Percentiles rank a stretch among this genome's conserved stretches.
These are phyloP conservation scores for Lophiotrema nucula DNA, from an alignment of 495 filamentous ascomycete genomes.

Conservation along the genomic window DNA sequence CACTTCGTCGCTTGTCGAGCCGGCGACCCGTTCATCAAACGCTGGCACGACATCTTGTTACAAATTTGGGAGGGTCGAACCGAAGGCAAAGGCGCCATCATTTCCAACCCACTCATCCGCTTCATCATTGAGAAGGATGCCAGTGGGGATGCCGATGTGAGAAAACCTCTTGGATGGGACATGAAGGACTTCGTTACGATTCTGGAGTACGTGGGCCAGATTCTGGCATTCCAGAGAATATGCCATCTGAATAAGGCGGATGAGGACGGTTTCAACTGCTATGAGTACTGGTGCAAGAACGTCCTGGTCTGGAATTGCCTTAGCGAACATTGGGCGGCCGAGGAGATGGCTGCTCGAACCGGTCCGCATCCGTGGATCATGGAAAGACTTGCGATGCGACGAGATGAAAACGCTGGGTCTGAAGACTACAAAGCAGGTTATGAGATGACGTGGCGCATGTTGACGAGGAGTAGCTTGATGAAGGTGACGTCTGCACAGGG, in stretches of 20 bases:
- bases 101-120: conserved; percentile 38
- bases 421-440: conserved; percentile 20
- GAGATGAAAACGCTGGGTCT: conserved; percentile 11
- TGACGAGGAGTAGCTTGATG: conserved; percentile 15
- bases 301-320: conserved; percentile 17
- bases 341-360: conserved; percentile 14
- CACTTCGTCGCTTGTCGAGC: conserved; percentile 44
- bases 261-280: conserved; percentile 20
- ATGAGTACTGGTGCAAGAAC: conserved; percentile 18
- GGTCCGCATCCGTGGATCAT: conserved; percentile 10
- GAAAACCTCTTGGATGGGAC: conserved; percentile 20
- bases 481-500: conserved; percentile 21
- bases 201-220: conserved; percentile 23
- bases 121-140: conserved; percentile 32
- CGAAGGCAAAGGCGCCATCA: conserved; percentile 36
- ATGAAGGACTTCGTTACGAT: conserved; percentile 6
- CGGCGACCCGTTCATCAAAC: conserved; percentile 42
- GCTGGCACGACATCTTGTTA: conserved; percentile 44
- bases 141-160: neutral
- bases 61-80: conserved; percentile 42
- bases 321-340: conserved; percentile 16
- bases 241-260: conserved; percentile 11
- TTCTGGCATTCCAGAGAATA: conserved; percentile 17
- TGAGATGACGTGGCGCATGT: conserved; percentile 11
- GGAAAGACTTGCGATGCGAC: neutral